A percentile compares a stretch with the other conserved stretches of the same genome.
Evolutionary conservation across 2,329 filamentous ascomycete species (phyloP).

Genomic region (Trichophyton equinum): DNA sequence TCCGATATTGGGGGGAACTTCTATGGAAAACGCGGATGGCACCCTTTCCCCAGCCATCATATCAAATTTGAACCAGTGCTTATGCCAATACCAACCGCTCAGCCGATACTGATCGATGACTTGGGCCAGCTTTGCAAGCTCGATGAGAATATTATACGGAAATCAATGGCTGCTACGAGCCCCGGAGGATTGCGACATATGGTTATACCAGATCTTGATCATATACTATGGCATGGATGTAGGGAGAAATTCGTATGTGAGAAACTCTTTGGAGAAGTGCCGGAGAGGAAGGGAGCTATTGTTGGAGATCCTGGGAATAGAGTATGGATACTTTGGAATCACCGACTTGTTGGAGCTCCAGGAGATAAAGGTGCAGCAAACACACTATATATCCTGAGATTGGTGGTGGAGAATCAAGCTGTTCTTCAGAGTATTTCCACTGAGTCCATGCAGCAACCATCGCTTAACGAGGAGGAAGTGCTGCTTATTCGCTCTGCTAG

Average conservation of each 20-base stretch:
- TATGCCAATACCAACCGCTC: not conserved
- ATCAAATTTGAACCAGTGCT: constrained; percentile 11
- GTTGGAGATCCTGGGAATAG: constrained; percentile 13
- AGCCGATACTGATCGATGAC: not conserved
- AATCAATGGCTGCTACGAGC: not conserved
- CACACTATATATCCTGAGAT: constrained; percentile 14
- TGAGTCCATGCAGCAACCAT: not conserved
- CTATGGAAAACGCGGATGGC: constrained; percentile 16
- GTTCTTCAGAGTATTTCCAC: not conserved
- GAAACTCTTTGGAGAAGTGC: constrained; percentile 12
- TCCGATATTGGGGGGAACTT: constrained; percentile 18
- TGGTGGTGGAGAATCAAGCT: constrained; percentile 11
- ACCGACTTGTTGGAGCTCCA: not conserved
- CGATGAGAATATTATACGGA: constrained; percentile 7
- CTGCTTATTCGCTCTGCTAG: constrained; percentile 12
- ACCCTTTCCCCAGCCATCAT: constrained; percentile 14
- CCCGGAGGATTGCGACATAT: constrained; percentile 8
- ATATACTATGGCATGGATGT: constrained; percentile 17
- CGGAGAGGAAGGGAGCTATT: constrained; percentile 16
- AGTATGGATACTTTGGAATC: constrained; percentile 16
- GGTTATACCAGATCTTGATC: constrained; percentile 16
- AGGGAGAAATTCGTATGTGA: constrained; percentile 17
- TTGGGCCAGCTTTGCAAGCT: constrained; percentile 7
- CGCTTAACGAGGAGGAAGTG: constrained; percentile 4
- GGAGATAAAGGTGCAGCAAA: constrained; percentile 6